These are phyloP conservation scores for Ceratocystis cubensis DNA, from an alignment of 2,329 filamentous ascomycete species.

Conservation along the genomic window DNA sequence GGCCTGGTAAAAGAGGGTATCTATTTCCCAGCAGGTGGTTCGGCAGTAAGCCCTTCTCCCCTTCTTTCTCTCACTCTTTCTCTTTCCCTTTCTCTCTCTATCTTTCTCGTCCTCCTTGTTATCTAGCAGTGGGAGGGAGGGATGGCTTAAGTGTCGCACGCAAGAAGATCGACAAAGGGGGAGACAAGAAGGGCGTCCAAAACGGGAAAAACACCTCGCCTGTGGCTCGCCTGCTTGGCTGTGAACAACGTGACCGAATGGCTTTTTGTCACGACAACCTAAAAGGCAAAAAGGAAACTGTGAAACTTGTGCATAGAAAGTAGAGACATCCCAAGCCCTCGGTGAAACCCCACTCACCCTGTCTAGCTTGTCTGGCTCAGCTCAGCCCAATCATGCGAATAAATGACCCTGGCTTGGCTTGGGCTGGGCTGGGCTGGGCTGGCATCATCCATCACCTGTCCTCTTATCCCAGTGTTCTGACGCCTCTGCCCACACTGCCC, in stretches of 20 bases:
- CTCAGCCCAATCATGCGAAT: too few relatives aligned
- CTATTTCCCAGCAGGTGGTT: not conserved
- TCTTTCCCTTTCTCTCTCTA: not conserved
- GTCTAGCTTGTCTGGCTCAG: too few relatives aligned
- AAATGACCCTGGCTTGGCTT: constrained; percentile 15
- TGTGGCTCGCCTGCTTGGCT: constrained; percentile 17
- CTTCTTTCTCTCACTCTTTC: not conserved
- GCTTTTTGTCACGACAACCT: not conserved
- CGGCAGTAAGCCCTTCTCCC: not conserved
- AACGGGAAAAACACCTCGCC: constrained; percentile 9
- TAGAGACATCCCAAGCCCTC: not conserved
- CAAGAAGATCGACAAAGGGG: constrained; percentile 6
- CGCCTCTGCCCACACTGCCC: constrained; percentile 54
- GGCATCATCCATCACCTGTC: constrained; percentile 35
- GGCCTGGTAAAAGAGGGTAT: too few relatives aligned
- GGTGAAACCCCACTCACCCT: constrained; percentile 20
- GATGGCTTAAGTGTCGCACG: not conserved
- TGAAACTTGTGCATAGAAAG: constrained; percentile 3
- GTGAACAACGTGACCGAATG: not conserved
- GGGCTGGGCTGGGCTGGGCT: constrained; percentile 29
- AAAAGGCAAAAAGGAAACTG: not conserved
- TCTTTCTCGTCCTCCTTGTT: not conserved
- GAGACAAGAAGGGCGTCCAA: not conserved
- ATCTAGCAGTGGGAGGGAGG: not conserved
- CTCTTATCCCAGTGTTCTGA: constrained; percentile 3